Base-by-base conservation (phyloP, 1,284 basidiomycete species). In the Erythrobasidium hasegawianum region DNA sequence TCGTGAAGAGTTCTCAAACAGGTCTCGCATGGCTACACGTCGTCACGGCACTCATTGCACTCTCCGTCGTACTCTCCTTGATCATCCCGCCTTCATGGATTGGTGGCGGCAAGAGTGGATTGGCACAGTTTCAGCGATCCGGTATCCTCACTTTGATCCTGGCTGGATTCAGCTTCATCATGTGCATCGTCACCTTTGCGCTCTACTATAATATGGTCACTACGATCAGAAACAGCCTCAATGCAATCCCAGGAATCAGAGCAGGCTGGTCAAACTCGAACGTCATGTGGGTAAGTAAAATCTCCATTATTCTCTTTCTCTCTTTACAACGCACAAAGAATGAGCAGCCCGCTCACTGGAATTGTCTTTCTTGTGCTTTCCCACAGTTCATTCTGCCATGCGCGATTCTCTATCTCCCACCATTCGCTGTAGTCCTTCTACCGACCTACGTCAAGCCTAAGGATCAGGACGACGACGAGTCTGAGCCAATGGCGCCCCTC, bases 361-460 rank as follows among this genome's bases (percentile, higher is more conserved):
- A n/a, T 20, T 13, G 29, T 14, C n/a, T 41, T 38, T 45, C 53
- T 20, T 27, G 24, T n/a, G 13, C 22, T 24, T 39, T 16, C 16
- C 53, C n/a, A n/a, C n/a, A 64, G 61, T 65, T 65, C 56, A 41
- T 65, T 18, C 56, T 65, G 38, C 62, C 62, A n/a, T 65, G 55
- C 18, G 41, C 47, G 20, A 65, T 65, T 55, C 43, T 65, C 47
- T 65, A 58, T 33, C 50, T 65, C 39, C 62, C 62, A 10, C 41
- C 62, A 14, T 55, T 65, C n/a, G 26, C 50, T 10, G 56, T 58
- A 22, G 49, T 58, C 1, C 56, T 65, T 14, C 43, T 65, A 39
- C 62, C 62, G 16, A 43, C 55, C 20, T 65, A 65, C 45, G 57
- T 49, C n/a, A 24, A 33, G 16, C 54, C 57, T 11, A 41, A 39